Conservation (phyloP, 495 filamentous ascomycete species). For the Trypethelium eluteriae region DNA sequence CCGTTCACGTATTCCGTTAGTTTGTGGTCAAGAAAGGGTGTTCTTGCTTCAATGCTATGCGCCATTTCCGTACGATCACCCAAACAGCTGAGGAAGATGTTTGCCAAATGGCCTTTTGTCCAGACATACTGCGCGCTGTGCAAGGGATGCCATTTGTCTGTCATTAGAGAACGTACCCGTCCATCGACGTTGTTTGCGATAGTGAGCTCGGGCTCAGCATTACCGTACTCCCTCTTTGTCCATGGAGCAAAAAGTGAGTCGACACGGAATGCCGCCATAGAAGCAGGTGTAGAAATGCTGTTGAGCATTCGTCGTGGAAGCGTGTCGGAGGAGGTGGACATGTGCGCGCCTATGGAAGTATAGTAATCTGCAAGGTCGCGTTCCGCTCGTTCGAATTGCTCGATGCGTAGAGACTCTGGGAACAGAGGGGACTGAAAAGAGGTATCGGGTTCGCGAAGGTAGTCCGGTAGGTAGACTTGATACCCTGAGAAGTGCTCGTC, state of each 20-base stretch:
- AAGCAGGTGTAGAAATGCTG: slow-evolving; percentile 39
- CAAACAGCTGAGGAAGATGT: slow-evolving; percentile 40
- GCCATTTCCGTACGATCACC: slow-evolving; percentile 49
- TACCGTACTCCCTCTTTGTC: slow-evolving; percentile 13
- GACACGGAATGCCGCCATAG: slow-evolving; percentile 38
- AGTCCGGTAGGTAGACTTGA: slow-evolving; percentile 37
- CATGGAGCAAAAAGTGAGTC: slow-evolving; percentile 21
- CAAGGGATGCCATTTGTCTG: slow-evolving; percentile 44
- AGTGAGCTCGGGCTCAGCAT: slow-evolving; percentile 18
- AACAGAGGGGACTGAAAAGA: slow-evolving; percentile 26
- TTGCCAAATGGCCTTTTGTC: slow-evolving; percentile 36
- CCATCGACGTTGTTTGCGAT: slow-evolving; percentile 27
- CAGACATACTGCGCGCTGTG: slow-evolving; percentile 43
- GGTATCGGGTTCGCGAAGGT: slow-evolving; percentile 41
- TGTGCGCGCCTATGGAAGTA: slow-evolving; percentile 19
- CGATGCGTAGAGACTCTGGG: slow-evolving; percentile 10
- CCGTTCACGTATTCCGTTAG: slow-evolving; percentile 44
- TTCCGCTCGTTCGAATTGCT: slow-evolving; percentile 18
- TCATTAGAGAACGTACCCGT: slow-evolving; percentile 31
- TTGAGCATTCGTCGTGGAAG: slow-evolving; percentile 35
- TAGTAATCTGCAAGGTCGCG: slow-evolving; percentile 18
- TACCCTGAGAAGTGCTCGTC: slow-evolving; percentile 51
- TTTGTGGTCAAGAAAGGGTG: slow-evolving; percentile 47
- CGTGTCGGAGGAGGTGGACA: slow-evolving; percentile 29
- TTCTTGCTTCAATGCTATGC: slow-evolving; percentile 41